Percentiles rank a stretch among this genome's conserved stretches.
phyloP scores from a whole-genome alignment of 768 basidiomycete genomes.

The Cystofilobasidium capitatum region DNA sequence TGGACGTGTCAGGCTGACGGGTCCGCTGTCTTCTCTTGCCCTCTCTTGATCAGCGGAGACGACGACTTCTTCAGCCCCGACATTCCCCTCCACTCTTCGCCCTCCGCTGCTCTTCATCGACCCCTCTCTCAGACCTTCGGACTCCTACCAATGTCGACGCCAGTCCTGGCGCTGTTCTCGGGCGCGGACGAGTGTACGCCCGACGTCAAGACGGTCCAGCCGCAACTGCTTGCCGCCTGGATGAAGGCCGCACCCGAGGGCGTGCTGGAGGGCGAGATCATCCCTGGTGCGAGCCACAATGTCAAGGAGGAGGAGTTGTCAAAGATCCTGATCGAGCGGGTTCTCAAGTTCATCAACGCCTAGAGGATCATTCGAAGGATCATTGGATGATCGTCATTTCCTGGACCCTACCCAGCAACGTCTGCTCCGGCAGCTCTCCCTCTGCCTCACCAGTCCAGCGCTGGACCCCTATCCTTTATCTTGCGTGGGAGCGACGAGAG shows the following conservation, averaged over 20 bases:
- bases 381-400: neutral
- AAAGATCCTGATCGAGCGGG: neutral
- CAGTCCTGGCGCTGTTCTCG: slow-evolving; percentile 5
- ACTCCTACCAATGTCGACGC: neutral
- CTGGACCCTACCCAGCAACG: too few relatives aligned
- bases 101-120: neutral
- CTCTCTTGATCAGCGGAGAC: slow-evolving; percentile 8
- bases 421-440: too few relatives aligned
- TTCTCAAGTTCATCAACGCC: neutral
- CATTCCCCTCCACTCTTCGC: neutral
- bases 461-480: too few relatives aligned
- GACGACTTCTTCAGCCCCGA: slow-evolving; percentile 19
- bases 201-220: neutral
- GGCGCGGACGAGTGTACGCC: slow-evolving; percentile 18
- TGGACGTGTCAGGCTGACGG: neutral
- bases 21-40: neutral
- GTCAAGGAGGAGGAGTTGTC: neutral
- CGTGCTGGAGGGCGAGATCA: neutral
- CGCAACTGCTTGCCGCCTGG: neutral
- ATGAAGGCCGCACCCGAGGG: neutral
- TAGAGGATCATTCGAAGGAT: neutral
- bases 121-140: slow-evolving; percentile 10
- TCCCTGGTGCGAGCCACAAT: slow-evolving; percentile 5
- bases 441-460: too few relatives aligned
- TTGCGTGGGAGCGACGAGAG: too few relatives aligned